These are phyloP conservation scores for Dicorynia guianensis DNA, from an alignment of 306 rosid genomes.

Conservation along the genomic window DNA sequence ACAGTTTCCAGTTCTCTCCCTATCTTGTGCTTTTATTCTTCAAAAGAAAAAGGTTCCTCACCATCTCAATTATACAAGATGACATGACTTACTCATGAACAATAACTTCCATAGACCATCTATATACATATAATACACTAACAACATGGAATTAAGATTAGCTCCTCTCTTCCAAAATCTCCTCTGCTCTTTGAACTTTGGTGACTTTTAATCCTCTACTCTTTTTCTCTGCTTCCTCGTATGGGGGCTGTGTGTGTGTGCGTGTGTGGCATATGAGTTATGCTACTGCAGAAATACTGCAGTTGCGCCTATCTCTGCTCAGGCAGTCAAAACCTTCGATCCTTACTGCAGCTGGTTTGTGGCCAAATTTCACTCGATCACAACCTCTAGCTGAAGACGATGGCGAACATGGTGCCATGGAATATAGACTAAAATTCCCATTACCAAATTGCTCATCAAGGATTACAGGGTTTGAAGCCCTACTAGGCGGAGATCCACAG, in stretches of 20 bases:
- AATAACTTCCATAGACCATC: constrained; percentile 25
- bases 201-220: constrained; percentile 35
- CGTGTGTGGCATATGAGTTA: constrained; percentile 12
- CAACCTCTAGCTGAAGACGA: constrained; percentile 64
- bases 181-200: constrained; percentile 48
- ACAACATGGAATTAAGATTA: constrained; percentile 43
- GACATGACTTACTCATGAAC: constrained; percentile 31
- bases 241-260: background rate
- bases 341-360: constrained; percentile 72
- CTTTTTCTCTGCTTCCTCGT: constrained; percentile 41
- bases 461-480: constrained; percentile 84
- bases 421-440: constrained; percentile 47
- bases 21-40: constrained; percentile 51
- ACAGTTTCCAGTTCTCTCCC: constrained; percentile 15
- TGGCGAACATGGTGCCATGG: constrained; percentile 56
- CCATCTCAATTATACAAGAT: constrained; percentile 45
- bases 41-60: constrained; percentile 38
- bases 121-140: constrained; percentile 47
- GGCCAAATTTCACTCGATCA: constrained; percentile 69
- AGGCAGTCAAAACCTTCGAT: constrained; percentile 92
- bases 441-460: constrained; percentile 84
- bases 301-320: constrained; percentile 68
- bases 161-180: constrained; percentile 44
- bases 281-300: constrained; percentile 88
- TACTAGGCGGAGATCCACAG: constrained; percentile 91